Percentiles rank a stretch among this genome's conserved stretches.
phyloP scores from a whole-genome alignment of 352 stramenopile genomes.

The Pythium grandisporangium region DNA sequence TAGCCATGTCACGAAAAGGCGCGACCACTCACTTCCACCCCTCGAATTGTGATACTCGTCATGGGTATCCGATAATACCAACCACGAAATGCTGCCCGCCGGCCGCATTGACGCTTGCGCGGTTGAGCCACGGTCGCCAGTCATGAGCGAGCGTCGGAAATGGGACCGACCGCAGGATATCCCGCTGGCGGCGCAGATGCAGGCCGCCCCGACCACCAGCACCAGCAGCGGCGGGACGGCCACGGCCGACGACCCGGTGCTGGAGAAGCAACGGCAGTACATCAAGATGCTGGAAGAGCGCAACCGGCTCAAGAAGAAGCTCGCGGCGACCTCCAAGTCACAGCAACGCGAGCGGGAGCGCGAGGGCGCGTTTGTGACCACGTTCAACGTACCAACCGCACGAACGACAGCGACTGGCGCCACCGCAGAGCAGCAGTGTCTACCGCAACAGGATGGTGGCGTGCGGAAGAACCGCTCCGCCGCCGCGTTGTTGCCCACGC shows the following conservation, averaged over 20 bases:
- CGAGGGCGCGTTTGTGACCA: conserved; percentile 71
- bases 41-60: too few relatives aligned
- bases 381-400: conserved; percentile 51
- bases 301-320: conserved; percentile 74
- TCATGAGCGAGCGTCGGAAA: conserved; percentile 21
- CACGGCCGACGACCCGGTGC: conserved; percentile 28
- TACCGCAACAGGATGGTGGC: not conserved
- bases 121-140: not conserved
- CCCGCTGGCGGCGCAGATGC: not conserved
- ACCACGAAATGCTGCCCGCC: too few relatives aligned
- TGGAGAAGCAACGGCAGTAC: conserved; percentile 76
- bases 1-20: too few relatives aligned
- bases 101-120: too few relatives aligned
- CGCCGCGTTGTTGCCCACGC: conserved; percentile 26
- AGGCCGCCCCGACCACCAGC: not conserved
- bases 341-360: conserved; percentile 40
- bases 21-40: too few relatives aligned
- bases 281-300: conserved; percentile 80
- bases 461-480: conserved; percentile 40
- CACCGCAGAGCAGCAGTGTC: not conserved
- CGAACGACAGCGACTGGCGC: not conserved
- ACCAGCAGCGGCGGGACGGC: not conserved
- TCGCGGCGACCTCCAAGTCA: conserved; percentile 44
- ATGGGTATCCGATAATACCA: too few relatives aligned
- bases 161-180: conserved; percentile 15